phyloP scores from a whole-genome alignment of 2,329 filamentous ascomycete species.

The Pseudogymnoascus sp. region DNA sequence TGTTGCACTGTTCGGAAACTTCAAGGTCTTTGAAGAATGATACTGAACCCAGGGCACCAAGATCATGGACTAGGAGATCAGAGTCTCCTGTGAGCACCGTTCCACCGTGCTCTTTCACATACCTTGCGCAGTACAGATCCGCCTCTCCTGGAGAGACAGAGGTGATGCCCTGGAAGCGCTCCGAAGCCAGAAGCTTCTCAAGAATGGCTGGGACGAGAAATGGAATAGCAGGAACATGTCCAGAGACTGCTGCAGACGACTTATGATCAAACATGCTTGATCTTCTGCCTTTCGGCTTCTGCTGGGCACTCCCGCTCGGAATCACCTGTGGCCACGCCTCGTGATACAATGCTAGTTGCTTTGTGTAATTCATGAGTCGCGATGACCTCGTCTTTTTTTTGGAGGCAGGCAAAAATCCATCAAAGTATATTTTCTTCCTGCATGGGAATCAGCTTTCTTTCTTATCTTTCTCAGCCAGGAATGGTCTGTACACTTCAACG shows the following conservation, averaged over 20 bases:
- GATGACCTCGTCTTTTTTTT: slow-evolving; percentile 23
- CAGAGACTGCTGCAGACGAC: slow-evolving; percentile 18
- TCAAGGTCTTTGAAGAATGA: slow-evolving; percentile 59
- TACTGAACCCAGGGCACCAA: slow-evolving; percentile 54
- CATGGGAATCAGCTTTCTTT: slow-evolving; percentile 15
- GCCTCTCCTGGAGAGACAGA: slow-evolving; percentile 75
- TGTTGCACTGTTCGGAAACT: slow-evolving; percentile 8
- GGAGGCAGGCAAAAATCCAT: slow-evolving; percentile 64
- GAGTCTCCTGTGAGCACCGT: slow-evolving; percentile 75
- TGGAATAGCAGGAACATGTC: slow-evolving; percentile 38
- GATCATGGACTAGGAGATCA: slow-evolving; percentile 69
- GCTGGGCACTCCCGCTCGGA: slow-evolving; percentile 10
- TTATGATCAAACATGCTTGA: slow-evolving; percentile 19
- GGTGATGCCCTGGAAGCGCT: slow-evolving; percentile 35
- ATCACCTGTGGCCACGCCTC: slow-evolving; percentile 14
- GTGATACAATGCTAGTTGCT: slow-evolving; percentile 22
- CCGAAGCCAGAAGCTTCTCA: slow-evolving; percentile 52
- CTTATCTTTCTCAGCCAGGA: slow-evolving; percentile 9
- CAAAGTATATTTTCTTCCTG: slow-evolving; percentile 71
- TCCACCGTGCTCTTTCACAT: slow-evolving; percentile 46
- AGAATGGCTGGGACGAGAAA: slow-evolving; percentile 74
- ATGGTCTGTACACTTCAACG: slow-evolving; percentile 51
- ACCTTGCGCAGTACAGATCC: slow-evolving; percentile 67
- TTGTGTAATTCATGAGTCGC: slow-evolving; percentile 21
- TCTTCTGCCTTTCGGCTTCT: slow-evolving; percentile 12